Evolutionary conservation across 805 yeast species (phyloP).

Genomic region (Suhomyces sp.): DNA sequence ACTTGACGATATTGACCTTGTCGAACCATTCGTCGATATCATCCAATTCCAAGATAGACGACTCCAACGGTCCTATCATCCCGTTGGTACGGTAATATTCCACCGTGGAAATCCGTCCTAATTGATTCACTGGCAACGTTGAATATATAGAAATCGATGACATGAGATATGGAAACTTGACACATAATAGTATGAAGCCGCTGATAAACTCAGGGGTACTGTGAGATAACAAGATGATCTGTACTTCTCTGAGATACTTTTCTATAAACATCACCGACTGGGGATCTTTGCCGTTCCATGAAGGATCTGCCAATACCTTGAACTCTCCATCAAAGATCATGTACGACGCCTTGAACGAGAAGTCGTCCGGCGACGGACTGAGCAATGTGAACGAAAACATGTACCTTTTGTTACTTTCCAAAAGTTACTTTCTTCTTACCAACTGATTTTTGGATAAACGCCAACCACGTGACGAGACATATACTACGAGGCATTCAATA

Average conservation of each 20-base stretch:
- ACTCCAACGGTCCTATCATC: conserved; percentile 64
- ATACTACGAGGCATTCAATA: not conserved
- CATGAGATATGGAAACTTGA: conserved; percentile 52
- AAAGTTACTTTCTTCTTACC: not conserved
- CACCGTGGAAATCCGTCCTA: conserved; percentile 83
- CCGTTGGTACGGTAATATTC: conserved; percentile 77
- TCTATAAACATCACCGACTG: conserved; percentile 35
- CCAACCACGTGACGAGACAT: not conserved
- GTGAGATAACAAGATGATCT: conserved; percentile 79
- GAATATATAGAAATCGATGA: conserved; percentile 74
- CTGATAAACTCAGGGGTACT: conserved; percentile 78
- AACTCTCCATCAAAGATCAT: conserved; percentile 55
- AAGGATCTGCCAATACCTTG: conserved; percentile 66
- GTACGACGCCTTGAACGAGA: conserved; percentile 45
- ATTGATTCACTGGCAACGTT: conserved; percentile 82
- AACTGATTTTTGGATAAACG: not conserved
- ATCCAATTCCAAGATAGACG: conserved; percentile 56
- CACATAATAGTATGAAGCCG: conserved; percentile 67
- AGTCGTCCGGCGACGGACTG: conserved; percentile 25
- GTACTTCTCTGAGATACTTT: conserved; percentile 43
- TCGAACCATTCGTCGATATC: conserved; percentile 85
- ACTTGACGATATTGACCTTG: conserved; percentile 64
- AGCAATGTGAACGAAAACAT: conserved; percentile 40
- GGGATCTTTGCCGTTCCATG: conserved; percentile 59
- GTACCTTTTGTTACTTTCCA: not conserved